Base-by-base conservation (phyloP, 2,329 filamentous ascomycete species). In the Phaeosphaeriaceae sp. region DNA sequence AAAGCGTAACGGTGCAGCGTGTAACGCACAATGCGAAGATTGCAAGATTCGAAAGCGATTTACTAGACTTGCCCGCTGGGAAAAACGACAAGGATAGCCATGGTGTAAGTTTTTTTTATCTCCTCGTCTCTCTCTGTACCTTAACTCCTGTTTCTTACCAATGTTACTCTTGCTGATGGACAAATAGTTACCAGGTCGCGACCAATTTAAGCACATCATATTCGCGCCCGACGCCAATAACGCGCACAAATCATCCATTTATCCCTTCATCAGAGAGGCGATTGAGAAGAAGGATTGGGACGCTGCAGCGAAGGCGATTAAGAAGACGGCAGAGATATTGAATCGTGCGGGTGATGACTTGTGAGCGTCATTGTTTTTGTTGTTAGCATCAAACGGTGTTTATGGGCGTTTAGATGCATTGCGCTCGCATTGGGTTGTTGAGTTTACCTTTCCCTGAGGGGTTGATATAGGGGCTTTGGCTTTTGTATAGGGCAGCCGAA, bases 201-300 rank as follows among this genome's bases (percentile, higher is more conserved):
- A 89, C 4, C 94, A 97, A 75, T 99, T 92, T 81, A 96, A 95
- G 73, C 94, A 97, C 74, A 83, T 95, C 66, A 77, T 99, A 48
- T 96, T 92, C 69, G 93, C 89, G 1, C 94, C 94, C 0, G 84
- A 90, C 65, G 78, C 84, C 2, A 92, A 90, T 87, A 87, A 86
- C 28, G 84, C 82, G 30, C 83, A 87, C 58, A 83, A 88, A 29
- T 54, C 58, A 26, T 83, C 83, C 0, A 84, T 84, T 54, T 95
- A 95, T 75, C 93, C 93, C 0, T 87, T 87, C n/a, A 88, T 97
- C 47, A 82, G 90, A 48, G 92, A 97, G 65, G 86, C 88, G 7
- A 79, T 97, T 33, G 84, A 89, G 54, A 82, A 79, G 3, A 82
- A 83, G 20, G 84, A 96, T 62, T 92, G 88, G 88, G 77, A 75